These are phyloP conservation scores for Trichomonascaceae sp. DNA, from an alignment of 1,139 yeast genomes.

Conservation along the genomic window DNA sequence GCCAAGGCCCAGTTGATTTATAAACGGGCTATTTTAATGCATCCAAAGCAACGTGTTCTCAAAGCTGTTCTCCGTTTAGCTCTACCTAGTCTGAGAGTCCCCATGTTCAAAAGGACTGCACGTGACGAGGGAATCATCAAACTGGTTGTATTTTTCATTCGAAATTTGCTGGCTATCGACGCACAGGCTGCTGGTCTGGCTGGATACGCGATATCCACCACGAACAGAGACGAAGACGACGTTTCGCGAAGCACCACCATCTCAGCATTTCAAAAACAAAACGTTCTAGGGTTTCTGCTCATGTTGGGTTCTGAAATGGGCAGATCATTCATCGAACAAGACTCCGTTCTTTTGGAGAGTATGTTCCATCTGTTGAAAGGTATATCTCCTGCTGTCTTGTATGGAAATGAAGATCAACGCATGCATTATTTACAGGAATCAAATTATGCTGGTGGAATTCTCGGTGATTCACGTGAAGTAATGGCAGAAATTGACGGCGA, in stretches of 20 bases:
- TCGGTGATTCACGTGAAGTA: constrained; percentile 28
- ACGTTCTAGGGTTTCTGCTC: constrained; percentile 63
- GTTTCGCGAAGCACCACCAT: constrained; percentile 58
- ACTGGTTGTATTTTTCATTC: constrained; percentile 63
- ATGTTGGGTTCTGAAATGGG: constrained; percentile 65
- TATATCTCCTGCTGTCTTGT: constrained; percentile 29
- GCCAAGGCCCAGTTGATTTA: constrained; percentile 62
- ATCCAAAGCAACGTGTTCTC: constrained; percentile 55
- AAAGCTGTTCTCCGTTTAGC: constrained; percentile 68
- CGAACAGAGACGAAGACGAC: constrained; percentile 44
- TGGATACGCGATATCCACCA: constrained; percentile 8
- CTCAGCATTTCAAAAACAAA: constrained; percentile 53
- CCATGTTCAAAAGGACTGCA: constrained; percentile 53
- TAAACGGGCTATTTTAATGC: constrained; percentile 60
- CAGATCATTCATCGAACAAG: constrained; percentile 59
- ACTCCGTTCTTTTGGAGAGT: constrained; percentile 62
- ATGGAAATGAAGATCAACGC: not conserved
- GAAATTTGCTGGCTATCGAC: constrained; percentile 72
- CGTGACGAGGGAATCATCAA: constrained; percentile 70
- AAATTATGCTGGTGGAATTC: not conserved
- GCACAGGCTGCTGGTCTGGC: constrained; percentile 44
- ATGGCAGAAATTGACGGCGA: constrained; percentile 12
- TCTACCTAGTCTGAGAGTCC: constrained; percentile 55
- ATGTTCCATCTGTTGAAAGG: constrained; percentile 59
- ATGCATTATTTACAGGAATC: not conserved